These are phyloP conservation scores for Pelargonium nanum DNA, from an alignment of 345 rosid species.

Conservation along the genomic window DNA sequence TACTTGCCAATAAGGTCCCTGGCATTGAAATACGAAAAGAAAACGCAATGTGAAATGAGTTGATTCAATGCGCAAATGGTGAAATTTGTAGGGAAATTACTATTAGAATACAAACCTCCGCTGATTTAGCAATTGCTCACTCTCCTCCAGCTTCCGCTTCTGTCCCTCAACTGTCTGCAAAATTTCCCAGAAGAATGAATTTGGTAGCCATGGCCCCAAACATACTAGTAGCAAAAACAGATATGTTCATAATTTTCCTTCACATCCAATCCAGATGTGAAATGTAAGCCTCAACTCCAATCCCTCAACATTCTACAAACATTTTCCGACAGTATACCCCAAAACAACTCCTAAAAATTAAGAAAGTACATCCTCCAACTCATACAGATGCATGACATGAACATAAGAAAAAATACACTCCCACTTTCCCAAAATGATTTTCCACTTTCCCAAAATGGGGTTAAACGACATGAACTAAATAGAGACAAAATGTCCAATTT, in stretches of 20 bases:
- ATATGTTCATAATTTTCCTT: neutral
- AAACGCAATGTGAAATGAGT: neutral
- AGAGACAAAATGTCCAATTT: too few relatives aligned
- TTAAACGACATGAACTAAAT: too few relatives aligned
- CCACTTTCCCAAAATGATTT: too few relatives aligned
- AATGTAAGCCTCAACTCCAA: neutral
- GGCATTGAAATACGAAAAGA: constrained; percentile 11
- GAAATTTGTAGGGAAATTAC: neutral
- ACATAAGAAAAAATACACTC: too few relatives aligned
- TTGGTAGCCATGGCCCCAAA: too few relatives aligned
- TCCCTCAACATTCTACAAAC: neutral
- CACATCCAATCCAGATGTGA: too few relatives aligned
- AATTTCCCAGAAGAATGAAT: neutral
- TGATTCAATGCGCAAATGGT: neutral
- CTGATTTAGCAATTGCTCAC: constrained; percentile 44
- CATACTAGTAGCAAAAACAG: too few relatives aligned
- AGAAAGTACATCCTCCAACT: too few relatives aligned
- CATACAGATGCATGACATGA: too few relatives aligned
- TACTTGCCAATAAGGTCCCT: constrained; percentile 61
- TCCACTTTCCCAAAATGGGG: too few relatives aligned
- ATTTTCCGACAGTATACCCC: too few relatives aligned
- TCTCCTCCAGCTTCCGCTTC: constrained; percentile 58
- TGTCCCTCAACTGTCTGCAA: constrained; percentile 67
- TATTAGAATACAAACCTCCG: constrained; percentile 28
- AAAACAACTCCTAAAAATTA: too few relatives aligned